Conservation (phyloP, 495 filamentous ascomycete genomes). For the Hypoxylon perforatum region DNA sequence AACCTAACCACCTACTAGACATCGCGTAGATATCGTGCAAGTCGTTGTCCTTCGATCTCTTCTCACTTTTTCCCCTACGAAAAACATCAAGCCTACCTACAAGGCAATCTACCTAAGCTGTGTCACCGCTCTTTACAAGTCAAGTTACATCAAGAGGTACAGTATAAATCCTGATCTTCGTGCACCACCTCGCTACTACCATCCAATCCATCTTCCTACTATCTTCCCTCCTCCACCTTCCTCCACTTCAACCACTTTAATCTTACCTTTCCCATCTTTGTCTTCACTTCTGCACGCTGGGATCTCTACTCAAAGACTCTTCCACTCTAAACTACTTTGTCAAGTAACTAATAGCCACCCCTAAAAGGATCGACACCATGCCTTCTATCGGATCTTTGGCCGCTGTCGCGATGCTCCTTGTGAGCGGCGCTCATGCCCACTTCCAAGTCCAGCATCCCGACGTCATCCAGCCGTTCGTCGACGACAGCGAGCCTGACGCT, state of each 20-base stretch:
- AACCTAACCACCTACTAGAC: neutral
- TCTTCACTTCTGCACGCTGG: neutral
- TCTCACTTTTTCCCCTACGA: neutral
- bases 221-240: neutral
- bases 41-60: neutral
- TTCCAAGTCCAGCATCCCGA: constrained; percentile 58
- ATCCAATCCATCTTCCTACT: too few relatives aligned
- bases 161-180: too few relatives aligned
- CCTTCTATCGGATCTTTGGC: constrained; percentile 13
- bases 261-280: neutral
- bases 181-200: too few relatives aligned
- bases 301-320: neutral
- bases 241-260: too few relatives aligned
- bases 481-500: constrained; percentile 49
- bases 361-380: constrained; percentile 25
- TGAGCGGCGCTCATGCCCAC: constrained; percentile 54
- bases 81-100: too few relatives aligned
- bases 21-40: constrained; percentile 28
- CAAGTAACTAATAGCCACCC: constrained; percentile 1
- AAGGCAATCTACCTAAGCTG: too few relatives aligned
- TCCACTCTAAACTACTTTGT: neutral
- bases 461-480: constrained; percentile 57
- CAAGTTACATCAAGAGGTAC: too few relatives aligned
- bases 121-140: too few relatives aligned
- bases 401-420: constrained; percentile 44